Percentiles rank a stretch among this genome's conserved stretches.
Conservation (phyloP, 352 stramenopile genomes). For the Pythium volutum region DNA sequence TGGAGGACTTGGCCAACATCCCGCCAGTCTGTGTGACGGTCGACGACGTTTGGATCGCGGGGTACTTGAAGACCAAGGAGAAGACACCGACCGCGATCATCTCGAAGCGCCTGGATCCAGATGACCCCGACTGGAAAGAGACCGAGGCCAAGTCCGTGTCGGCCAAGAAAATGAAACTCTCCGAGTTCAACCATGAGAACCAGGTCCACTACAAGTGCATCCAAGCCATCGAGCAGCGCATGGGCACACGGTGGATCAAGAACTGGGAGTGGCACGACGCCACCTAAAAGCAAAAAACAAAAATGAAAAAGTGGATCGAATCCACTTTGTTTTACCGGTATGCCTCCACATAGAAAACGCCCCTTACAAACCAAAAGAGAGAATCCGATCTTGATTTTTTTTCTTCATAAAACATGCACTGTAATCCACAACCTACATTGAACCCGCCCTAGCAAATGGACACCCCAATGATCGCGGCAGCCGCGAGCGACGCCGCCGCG, state of each 20-base stretch:
- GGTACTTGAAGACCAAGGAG: conserved; percentile 71
- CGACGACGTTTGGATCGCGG: conserved; percentile 81
- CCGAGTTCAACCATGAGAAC: conserved; percentile 77
- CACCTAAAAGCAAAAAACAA: neutral
- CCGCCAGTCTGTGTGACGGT: conserved; percentile 70
- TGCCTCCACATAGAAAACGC: too few species aligned
- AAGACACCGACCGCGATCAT: conserved; percentile 56
- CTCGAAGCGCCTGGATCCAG: conserved; percentile 73
- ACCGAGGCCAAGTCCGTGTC: conserved; percentile 40
- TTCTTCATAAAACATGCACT: too few species aligned
- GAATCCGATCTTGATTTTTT: too few species aligned
- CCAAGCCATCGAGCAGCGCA: conserved; percentile 61
- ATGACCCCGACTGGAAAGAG: conserved; percentile 65
- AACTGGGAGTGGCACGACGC: conserved; percentile 48
- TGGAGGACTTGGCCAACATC: conserved; percentile 67
- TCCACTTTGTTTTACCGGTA: too few species aligned
- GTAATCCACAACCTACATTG: too few species aligned
- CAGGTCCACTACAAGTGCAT: conserved; percentile 84
- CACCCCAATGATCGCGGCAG: conserved; percentile 26
- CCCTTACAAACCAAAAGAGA: too few species aligned
- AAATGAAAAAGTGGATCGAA: too few species aligned
- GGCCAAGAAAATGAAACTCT: conserved; percentile 65
- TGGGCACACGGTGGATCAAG: conserved; percentile 56
- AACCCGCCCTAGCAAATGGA: conserved; percentile 14
- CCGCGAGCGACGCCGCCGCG: conserved; percentile 24